Evolutionary conservation across 352 stramenopile species (phyloP), one percentile per base, ranked within the genome.

Genomic region (Phytophthora idaei): DNA sequence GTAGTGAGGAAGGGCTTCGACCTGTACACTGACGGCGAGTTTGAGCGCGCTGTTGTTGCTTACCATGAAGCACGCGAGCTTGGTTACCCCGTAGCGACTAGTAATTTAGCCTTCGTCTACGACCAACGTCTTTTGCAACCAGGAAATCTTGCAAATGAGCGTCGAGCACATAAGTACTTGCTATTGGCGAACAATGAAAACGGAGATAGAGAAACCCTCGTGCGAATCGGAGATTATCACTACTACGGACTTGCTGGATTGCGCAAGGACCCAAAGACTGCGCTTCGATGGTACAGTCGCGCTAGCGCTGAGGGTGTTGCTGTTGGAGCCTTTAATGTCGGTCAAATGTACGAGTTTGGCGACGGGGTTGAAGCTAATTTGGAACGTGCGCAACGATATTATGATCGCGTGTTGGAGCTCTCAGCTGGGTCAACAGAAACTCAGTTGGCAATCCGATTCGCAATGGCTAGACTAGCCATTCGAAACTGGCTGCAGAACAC

Each of bases 41-140:
- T 74, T 53, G 50, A 77, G 4, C 72, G 73, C 28, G 85, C 89
- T 9, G 67, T 73, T 3, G 59, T 88, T 14, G 46, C 67, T 10
- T 96, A 94, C 53, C 74, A 93, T 32, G 85, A 93, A 62, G 89
- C 85, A 2, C 58, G 57, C 1, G 71, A 87, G 42, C 78, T 89
- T 42, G 85, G 85, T 1, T 93, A 94, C 21, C 28, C 67, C 0
- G 63, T 93, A 0, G 85, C 87, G 4, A 84, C 68, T 3, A 90
- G 83, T 41, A 95, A 95, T 56, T 61, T 95, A 32, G 87, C 85
- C 2, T 95, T 86, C 50, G 39, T 95, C 45, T 93, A 92, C 49
- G 84, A 92, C 51, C 74, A 86, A 39, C 74, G 78, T 44, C 45
- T 90, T n/a, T 41, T 81, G 2, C 52, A 45, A 12, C 9, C 28